These are phyloP conservation scores for Chrysanthemum seticuspe DNA, from an alignment of 129 eudicot species.

Conservation along the genomic window DNA sequence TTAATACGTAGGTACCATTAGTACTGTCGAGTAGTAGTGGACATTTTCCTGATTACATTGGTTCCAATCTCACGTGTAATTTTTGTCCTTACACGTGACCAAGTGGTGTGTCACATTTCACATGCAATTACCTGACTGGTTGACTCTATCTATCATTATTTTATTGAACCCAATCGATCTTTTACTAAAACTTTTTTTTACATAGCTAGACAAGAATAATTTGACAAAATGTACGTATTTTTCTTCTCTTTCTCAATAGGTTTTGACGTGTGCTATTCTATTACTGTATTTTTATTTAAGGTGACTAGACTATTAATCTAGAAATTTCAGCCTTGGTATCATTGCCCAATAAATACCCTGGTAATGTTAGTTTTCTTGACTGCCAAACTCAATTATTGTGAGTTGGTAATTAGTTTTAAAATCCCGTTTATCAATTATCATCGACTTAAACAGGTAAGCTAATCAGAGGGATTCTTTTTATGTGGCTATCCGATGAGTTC, in stretches of 20 bases:
- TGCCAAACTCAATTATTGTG: too few species aligned
- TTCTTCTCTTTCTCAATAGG: too few species aligned
- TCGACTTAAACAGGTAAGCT: too few species aligned
- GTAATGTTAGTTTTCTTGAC: too few species aligned
- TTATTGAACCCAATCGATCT: not conserved
- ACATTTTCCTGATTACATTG: constrained; percentile 34
- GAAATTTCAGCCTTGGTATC: too few species aligned
- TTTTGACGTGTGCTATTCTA: too few species aligned
- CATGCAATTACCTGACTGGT: constrained; percentile 20
- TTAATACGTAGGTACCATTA: constrained; percentile 25
- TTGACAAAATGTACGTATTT: too few species aligned
- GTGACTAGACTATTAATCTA: too few species aligned
- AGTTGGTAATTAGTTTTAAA: not conserved
- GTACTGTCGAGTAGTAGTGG: constrained; percentile 34
- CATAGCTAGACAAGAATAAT: not conserved
- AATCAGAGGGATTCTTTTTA: too few species aligned
- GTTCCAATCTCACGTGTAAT: constrained; percentile 39
- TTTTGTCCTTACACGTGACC: constrained; percentile 41
- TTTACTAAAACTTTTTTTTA: not conserved
- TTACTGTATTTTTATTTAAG: too few species aligned
- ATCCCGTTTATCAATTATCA: not conserved
- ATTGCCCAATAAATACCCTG: too few species aligned
- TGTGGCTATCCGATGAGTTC: too few species aligned
- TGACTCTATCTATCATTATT: not conserved
- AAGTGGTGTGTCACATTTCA: constrained; percentile 29